Evolutionary conservation across 768 basidiomycete species (phyloP), one percentile per base, ranked within the genome.

Genomic region (Termitomyces sp.): DNA sequence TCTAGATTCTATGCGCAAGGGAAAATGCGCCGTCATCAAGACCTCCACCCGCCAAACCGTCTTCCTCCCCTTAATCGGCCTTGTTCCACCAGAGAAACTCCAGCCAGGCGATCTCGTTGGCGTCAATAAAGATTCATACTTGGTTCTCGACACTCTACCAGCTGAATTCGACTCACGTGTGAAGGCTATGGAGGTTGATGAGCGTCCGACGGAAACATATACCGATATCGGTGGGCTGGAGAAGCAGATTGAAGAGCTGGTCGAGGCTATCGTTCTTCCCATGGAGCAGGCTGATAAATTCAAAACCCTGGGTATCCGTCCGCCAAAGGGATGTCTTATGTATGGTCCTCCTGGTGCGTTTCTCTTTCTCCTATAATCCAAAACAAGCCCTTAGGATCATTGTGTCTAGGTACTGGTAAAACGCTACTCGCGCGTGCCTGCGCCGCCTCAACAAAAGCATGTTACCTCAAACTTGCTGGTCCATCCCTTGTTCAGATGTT

Each of bases 401-500:
- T 0, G 52, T 51, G 47, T 37, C 10, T 57, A 82, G 80, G 95
- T 63, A 98, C 97, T 43, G 97, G 97, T 56, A 99, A 99, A 78
- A 99, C 97, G 2, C 82, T 99, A 7, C 84, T 99, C 52, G 97
- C 97, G 37, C 87, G 97, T 71, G 97, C 97, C 42, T 98, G 97
- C 72, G 97, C 97, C 4, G 95, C 95, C 2, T 95, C 96, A 65
- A 98, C 97, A 45, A 91, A 96, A 62, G 97, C 97, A 8, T 98
- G 96, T 71, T 99, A 96, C 71, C 83, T 99, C 62, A 98, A 99
- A 73, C 84, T 99, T 27, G 97, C 97, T 35, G 97, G 94, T 19
- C 96, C 97, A 25, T 95, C 95, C 50, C 83, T 99, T 52, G 97
- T 99, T 12, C 97, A 99, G 74, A 99, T 98, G 97, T 99, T 96